These are phyloP conservation scores for Quercus lobata DNA, from an alignment of 331 rosid species.

Conservation along the genomic window DNA sequence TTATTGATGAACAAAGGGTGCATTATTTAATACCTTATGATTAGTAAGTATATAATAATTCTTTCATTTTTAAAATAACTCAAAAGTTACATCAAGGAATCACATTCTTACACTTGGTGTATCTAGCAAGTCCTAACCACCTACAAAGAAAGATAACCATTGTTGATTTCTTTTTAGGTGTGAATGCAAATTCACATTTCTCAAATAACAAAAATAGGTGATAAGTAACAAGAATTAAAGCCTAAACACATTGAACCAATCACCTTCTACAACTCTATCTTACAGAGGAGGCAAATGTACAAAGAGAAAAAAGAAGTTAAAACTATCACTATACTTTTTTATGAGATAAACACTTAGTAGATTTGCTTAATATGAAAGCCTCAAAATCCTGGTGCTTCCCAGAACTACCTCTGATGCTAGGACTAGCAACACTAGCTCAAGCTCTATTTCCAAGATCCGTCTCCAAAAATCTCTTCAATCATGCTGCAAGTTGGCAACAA, in stretches of 20 bases:
- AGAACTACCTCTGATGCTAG: neutral
- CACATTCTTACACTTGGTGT: constrained; percentile 1
- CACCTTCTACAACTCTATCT: constrained; percentile 43
- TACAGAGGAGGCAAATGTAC: constrained; percentile 40
- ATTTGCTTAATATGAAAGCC: constrained; percentile 13
- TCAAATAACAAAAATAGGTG: neutral
- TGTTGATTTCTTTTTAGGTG: constrained; percentile 21
- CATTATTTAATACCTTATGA: neutral
- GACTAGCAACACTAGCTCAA: constrained; percentile 32
- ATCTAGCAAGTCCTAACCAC: neutral
- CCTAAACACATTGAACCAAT: constrained; percentile 13
- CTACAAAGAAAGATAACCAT: constrained; percentile 23
- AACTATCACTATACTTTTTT: constrained; percentile 14
- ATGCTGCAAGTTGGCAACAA: constrained; percentile 81
- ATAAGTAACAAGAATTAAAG: constrained; percentile 5
- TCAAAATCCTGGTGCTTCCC: neutral
- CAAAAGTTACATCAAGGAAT: constrained; percentile 14
- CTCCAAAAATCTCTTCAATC: constrained; percentile 94
- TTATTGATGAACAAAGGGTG: neutral
- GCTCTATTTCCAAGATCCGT: constrained; percentile 45
- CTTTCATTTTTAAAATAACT: neutral
- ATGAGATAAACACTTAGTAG: neutral
- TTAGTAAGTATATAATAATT: neutral
- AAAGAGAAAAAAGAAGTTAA: constrained; percentile 2
- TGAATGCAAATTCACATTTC: constrained; percentile 30